These are phyloP conservation scores for Zygnema circumcarinatum DNA, from an alignment of 139 green algal species.

Conservation along the genomic window DNA sequence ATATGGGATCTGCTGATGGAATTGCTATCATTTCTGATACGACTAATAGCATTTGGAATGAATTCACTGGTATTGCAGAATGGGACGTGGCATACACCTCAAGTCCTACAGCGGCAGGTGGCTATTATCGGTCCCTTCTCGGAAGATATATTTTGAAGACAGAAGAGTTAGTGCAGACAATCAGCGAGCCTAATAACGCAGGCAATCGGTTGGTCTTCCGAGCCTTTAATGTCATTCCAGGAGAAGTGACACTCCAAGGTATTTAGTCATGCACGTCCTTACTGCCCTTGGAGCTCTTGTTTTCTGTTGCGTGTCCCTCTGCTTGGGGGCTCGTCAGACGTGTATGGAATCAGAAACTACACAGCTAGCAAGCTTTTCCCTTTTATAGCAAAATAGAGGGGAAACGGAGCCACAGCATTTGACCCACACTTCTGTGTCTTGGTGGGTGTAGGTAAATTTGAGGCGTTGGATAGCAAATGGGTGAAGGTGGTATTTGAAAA, in stretches of 20 bases:
- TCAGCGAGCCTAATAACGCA: conserved; percentile 28
- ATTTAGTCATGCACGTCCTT: no score
- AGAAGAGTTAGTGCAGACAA: conserved; percentile 48
- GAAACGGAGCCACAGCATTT: no score
- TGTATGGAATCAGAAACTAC: no score
- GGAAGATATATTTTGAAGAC: conserved; percentile 29
- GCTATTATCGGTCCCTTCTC: conserved; percentile 23
- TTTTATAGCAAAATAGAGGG: no score
- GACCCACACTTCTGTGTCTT: no score
- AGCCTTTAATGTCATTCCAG: conserved; percentile 20
- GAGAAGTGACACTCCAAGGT: conserved; percentile 43
- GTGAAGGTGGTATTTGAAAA: conserved; percentile 40
- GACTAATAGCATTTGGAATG: no score
- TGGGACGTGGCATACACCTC: conserved; percentile 60
- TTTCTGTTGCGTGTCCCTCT: neutral
- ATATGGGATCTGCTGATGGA: no score
- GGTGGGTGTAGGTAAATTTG: conserved; percentile 38
- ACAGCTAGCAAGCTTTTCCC: no score
- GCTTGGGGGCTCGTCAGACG: no score
- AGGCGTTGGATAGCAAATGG: conserved; percentile 31
- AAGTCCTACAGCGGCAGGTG: conserved; percentile 39
- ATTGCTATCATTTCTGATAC: no score
- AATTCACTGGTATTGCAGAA: no score
- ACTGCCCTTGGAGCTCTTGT: neutral
- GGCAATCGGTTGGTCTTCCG: conserved; percentile 36